Evolutionary conservation across 352 stramenopile genomes (phyloP).

Genomic region (Phytophthora macrochlamydospora): DNA sequence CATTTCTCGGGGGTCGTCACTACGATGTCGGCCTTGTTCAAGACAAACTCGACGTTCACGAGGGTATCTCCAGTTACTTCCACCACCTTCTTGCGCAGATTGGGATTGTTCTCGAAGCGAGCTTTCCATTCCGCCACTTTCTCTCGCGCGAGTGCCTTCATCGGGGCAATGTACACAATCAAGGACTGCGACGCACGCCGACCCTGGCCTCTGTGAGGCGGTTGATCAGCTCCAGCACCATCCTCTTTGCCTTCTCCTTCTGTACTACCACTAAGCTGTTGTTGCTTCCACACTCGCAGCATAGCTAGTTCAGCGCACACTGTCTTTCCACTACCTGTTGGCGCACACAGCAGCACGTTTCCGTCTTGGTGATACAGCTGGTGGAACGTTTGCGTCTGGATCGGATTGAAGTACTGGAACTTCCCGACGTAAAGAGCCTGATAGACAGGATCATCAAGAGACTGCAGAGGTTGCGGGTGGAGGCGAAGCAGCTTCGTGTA

Average conservation of each 20-base stretch:
- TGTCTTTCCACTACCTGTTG: conserved; percentile 97
- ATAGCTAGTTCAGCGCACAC: conserved; percentile 97
- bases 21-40: conserved; percentile 95
- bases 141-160: conserved; percentile 97
- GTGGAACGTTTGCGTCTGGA: conserved; percentile 99
- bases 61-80: conserved; percentile 97
- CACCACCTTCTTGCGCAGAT: conserved; percentile 93
- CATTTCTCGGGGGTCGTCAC: conserved; percentile 99
- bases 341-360: conserved; percentile 96
- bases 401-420: conserved; percentile 91
- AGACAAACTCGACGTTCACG: conserved; percentile 89
- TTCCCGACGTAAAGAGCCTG: conserved; percentile 91
- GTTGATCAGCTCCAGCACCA: background rate
- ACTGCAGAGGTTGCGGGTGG: conserved; percentile 93
- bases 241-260: conserved; percentile 4
- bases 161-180: conserved; percentile 98
- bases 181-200: conserved; percentile 32
- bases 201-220: conserved; percentile 3
- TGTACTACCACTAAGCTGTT: conserved; percentile 6
- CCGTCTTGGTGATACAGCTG: conserved; percentile 96
- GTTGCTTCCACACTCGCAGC: conserved; percentile 92
- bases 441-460: conserved; percentile 92
- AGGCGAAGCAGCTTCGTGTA: conserved; percentile 93
- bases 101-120: conserved; percentile 85
- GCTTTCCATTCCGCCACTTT: conserved; percentile 97